Base-by-base conservation (phyloP, 2,329 filamentous ascomycete species). In the Ceratocystis ficicola region DNA sequence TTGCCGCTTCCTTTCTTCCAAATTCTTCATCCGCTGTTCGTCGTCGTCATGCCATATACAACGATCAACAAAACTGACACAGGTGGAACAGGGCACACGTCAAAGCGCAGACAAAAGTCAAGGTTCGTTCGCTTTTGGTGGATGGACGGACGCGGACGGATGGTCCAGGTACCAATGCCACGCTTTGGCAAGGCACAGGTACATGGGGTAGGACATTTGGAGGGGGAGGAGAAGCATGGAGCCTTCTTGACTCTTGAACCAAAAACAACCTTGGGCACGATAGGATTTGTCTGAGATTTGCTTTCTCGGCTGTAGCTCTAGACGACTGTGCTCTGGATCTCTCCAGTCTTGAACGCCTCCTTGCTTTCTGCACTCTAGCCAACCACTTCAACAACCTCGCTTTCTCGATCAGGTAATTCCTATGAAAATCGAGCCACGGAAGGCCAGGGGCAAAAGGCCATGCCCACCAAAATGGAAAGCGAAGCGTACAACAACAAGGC, bases 121-220 rank as follows among this genome's bases (percentile, higher is more conserved):
- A 59, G 55, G 55, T 59, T 59, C 28, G 55, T 32, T 59, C 17
- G n/a, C 36, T 59, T 59, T 59, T 59, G 55, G 55, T 59, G 55
- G 55, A 59, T 59, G 55, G 28, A 59, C 28, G 55, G 55, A 59
- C 55, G 30, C 28, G 28, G 55, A 59, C 55, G 55, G 55, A 17
- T 25, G 55, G 55, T 59, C 55, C 55, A 59, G 55, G 55, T 59
- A 59, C 55, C 55, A 59, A 36, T 59, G 55, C 55, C 55, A 59
- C 28, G 55, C 55, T 59, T 59, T 59, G 25, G 48, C 55, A 32
- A 36, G 28, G 25, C 30, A 36, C n/a, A 59, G 30, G 55, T 59
- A 32, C 55, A 59, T 59, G 55, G 55, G 55, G 28, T 20, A 7
- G 55, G 55, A 59, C 28, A 32, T 59, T 59, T 59, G 55, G 55